These are phyloP conservation scores for Ganoderma leucocontextum DNA, from an alignment of 1,284 basidiomycete genomes.

Conservation along the genomic window DNA sequence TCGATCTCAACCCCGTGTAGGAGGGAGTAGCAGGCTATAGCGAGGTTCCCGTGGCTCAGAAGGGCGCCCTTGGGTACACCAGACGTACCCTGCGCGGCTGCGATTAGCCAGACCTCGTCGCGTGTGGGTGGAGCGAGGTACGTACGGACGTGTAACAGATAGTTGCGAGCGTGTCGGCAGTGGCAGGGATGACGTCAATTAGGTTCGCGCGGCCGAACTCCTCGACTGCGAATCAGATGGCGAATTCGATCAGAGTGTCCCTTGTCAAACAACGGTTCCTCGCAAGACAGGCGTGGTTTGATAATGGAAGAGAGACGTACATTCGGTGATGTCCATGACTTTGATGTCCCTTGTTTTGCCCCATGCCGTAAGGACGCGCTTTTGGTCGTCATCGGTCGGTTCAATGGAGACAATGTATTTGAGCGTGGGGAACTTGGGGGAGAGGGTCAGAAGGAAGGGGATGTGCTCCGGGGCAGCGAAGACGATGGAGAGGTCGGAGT, in stretches of 20 bases:
- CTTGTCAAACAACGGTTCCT: background rate
- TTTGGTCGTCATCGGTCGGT: slow-evolving; percentile 65
- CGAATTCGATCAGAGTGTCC: slow-evolving; percentile 1
- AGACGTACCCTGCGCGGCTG: slow-evolving; percentile 72
- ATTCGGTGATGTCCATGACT: slow-evolving; percentile 72
- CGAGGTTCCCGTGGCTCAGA: slow-evolving; percentile 81
- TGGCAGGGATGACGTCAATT: slow-evolving; percentile 66
- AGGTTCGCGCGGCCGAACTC: slow-evolving; percentile 68
- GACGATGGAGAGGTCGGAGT: slow-evolving; percentile 80
- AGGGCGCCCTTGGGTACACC: slow-evolving; percentile 85
- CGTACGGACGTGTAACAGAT: slow-evolving; percentile 90
- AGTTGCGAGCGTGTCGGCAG: slow-evolving; percentile 70
- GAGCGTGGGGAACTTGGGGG: slow-evolving; percentile 67
- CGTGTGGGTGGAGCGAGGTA: slow-evolving; percentile 2
- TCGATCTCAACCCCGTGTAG: slow-evolving; percentile 61
- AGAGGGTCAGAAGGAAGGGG: slow-evolving; percentile 76
- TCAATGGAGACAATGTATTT: slow-evolving; percentile 88
- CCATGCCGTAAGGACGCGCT: slow-evolving; percentile 74
- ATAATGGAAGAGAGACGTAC: slow-evolving; percentile 48
- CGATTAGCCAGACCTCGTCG: background rate
- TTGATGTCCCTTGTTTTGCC: slow-evolving; percentile 68
- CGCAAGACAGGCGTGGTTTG: background rate
- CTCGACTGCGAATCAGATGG: slow-evolving; percentile 59
- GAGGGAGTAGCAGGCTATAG: slow-evolving; percentile 71
- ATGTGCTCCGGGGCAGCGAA: slow-evolving; percentile 83